These are phyloP conservation scores for Fimicolochytrium jonesii DNA, from an alignment of 192 early-diverging fungal species.

Conservation along the genomic window DNA sequence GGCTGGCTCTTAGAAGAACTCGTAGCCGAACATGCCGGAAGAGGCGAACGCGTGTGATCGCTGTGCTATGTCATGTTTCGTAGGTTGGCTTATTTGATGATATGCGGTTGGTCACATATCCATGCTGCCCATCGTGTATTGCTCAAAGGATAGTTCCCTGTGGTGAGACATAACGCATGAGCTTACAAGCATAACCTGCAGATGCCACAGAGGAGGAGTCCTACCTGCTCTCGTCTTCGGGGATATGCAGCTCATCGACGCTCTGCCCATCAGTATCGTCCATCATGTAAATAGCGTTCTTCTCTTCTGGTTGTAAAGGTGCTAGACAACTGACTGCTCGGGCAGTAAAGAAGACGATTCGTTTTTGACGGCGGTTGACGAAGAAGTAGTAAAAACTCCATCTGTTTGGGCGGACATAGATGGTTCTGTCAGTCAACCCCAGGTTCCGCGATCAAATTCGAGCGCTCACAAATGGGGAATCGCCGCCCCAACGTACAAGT, in stretches of 20 bases:
- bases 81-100: too few relatives aligned
- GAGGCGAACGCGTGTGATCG: too few relatives aligned
- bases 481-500: constrained; percentile 58
- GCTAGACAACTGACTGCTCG: constrained; percentile 69
- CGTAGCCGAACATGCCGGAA: too few relatives aligned
- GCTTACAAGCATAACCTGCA: neutral
- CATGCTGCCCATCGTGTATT: constrained; percentile 65
- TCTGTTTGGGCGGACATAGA: too few relatives aligned
- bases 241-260: constrained; percentile 29
- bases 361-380: constrained; percentile 84
- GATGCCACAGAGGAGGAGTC: constrained; percentile 11
- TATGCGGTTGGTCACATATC: constrained; percentile 51
- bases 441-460: too few relatives aligned
- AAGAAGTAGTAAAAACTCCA: constrained; percentile 99
- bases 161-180: constrained; percentile 6
- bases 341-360: constrained; percentile 89
- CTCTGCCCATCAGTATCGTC: constrained; percentile 36
- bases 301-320: constrained; percentile 53
- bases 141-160: constrained; percentile 51
- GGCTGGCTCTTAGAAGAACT: too few relatives aligned
- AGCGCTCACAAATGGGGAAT: too few relatives aligned
- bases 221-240: constrained; percentile 21
- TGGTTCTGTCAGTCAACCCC: too few relatives aligned
- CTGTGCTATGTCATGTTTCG: too few relatives aligned
- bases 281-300: constrained; percentile 28